Evolutionary conservation across 768 basidiomycete species (phyloP), one percentile per base, ranked within the genome.

Genomic region (Tylopilus cervinicoccineus): DNA sequence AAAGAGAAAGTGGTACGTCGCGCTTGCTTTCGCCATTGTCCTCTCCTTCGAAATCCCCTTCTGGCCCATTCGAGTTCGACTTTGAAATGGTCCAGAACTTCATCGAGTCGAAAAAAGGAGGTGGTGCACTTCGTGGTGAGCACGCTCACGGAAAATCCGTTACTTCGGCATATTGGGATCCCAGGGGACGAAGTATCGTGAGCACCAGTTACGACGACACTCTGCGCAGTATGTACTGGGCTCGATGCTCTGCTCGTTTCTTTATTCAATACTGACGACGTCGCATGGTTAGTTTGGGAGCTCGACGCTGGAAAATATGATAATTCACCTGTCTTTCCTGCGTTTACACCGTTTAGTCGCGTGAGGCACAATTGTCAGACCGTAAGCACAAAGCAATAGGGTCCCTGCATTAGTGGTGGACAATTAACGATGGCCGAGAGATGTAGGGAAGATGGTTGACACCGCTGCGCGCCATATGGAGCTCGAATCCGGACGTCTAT

Each of bases 151-250:
- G 79, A 48, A 87, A 88, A 62, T 86, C 86, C 14, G 86, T 81
- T 38, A 91, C 84, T 52, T 83, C 90, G 14, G 90, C 86, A 0
- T 91, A 85, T 56, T 93, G 90, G 90, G 88, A 92, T 64, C 80
- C 88, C 3, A 73, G 83, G 48, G 90, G 90, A 4, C 77, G 86
- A 23, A 74, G 79, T 43, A 82, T 93, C 51, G 82, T 92, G 40
- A 90, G 87, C 64, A 93, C 90, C 5, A 83, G 84, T 62, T 93
- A 93, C 55, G 90, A 93, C 54, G 83, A 93, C 67, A 78, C 76
- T 3, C 54, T 93, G 29, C 74, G 87, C 57, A 57, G 90, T 91
- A 59, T 57, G 84, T 74, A 34, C 39, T 26, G 0, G n/a, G 5
- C 17, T 12, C 6, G 6, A 13, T 39, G 12, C 28, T 13, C 43